phyloP scores from a whole-genome alignment of 1,139 yeast genomes.

The Yamadazyma epiphylla region DNA sequence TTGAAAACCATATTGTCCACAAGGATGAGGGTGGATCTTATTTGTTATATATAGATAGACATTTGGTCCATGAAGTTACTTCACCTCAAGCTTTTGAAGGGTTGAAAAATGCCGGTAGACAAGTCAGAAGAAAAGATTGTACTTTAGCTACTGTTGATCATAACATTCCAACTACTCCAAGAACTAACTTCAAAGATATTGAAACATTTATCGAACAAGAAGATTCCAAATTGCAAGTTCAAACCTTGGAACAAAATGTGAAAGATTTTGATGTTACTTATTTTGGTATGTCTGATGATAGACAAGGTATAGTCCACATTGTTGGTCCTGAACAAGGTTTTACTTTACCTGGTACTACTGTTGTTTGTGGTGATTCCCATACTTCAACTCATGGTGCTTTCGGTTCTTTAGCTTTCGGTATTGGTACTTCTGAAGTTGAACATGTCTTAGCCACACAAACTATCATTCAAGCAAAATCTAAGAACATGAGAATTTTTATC shows the following conservation, averaged over 20 bases:
- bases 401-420: slow-evolving; percentile 97
- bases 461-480: slow-evolving; percentile 87
- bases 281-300: slow-evolving; percentile 88
- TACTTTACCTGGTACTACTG: slow-evolving; percentile 96
- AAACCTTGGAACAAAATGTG: slow-evolving; percentile 89
- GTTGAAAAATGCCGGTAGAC: slow-evolving; percentile 77
- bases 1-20: slow-evolving; percentile 90
- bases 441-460: slow-evolving; percentile 98
- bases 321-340: slow-evolving; percentile 99
- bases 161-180: slow-evolving; percentile 89
- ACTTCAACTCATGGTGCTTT: slow-evolving; percentile 99
- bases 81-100: slow-evolving; percentile 99
- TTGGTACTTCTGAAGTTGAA: slow-evolving; percentile 98
- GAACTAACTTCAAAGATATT: slow-evolving; percentile 69
- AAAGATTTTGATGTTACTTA: slow-evolving; percentile 83
- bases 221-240: slow-evolving; percentile 88
- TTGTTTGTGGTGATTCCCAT: slow-evolving; percentile 98
- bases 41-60: slow-evolving; percentile 90
- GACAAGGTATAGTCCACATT: slow-evolving; percentile 97
- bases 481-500: slow-evolving; percentile 87
- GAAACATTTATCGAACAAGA: slow-evolving; percentile 84
- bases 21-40: slow-evolving; percentile 83
- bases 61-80: slow-evolving; percentile 95
- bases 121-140: slow-evolving; percentile 89
- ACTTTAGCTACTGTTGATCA: slow-evolving; percentile 97